Evolutionary conservation across 192 early-diverging fungal species (phyloP).

Genomic region (Coemansia sp.): DNA sequence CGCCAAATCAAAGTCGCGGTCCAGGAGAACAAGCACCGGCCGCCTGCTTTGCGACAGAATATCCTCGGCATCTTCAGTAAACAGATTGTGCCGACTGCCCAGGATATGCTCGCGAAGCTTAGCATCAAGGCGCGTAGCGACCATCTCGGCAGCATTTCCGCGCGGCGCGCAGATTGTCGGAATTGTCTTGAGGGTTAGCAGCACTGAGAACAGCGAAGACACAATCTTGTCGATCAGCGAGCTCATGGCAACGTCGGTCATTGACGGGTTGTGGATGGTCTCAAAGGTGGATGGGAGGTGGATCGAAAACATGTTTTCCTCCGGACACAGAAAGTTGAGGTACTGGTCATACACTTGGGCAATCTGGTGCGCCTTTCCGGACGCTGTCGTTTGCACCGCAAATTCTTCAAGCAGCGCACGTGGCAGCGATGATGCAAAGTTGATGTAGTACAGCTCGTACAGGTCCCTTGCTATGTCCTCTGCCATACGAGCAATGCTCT

Average conservation of each 20-base stretch:
- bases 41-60: constrained; percentile 62
- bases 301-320: constrained; percentile 91
- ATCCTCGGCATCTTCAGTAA: constrained; percentile 61
- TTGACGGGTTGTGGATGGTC: constrained; percentile 79
- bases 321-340: constrained; percentile 90
- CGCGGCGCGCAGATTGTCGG: constrained; percentile 90
- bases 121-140: constrained; percentile 87
- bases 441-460: constrained; percentile 96
- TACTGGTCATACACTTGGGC: constrained; percentile 98
- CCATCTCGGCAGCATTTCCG: constrained; percentile 92
- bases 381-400: constrained; percentile 76
- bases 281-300: constrained; percentile 81
- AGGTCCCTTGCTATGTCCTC: constrained; percentile 87
- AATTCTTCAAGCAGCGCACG: constrained; percentile 92
- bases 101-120: constrained; percentile 89
- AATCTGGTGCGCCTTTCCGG: constrained; percentile 77
- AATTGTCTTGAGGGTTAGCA: constrained; percentile 86
- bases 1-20: constrained; percentile 89
- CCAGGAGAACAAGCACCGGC: constrained; percentile 84
- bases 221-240: constrained; percentile 79
- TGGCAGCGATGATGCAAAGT: constrained; percentile 88
- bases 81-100: constrained; percentile 86
- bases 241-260: constrained; percentile 82
- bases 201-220: constrained; percentile 81
- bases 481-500: constrained; percentile 78